Percentiles rank a stretch among this genome's conserved stretches.
phyloP scores from a whole-genome alignment of 352 stramenopile genomes.

The Elongisporangium undulatum region DNA sequence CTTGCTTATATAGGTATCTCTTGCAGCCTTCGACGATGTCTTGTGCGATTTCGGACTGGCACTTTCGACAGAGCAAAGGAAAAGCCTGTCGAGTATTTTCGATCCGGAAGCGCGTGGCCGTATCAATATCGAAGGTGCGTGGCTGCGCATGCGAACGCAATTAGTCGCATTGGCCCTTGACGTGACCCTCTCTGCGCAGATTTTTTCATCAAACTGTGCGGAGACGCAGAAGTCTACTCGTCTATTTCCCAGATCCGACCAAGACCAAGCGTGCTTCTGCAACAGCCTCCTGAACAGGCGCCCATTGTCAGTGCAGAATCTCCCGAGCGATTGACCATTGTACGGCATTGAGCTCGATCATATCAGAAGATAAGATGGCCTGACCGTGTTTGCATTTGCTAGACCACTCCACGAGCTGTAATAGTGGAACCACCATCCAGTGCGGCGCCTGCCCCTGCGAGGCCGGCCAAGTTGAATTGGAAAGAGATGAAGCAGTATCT shows the following conservation, averaged over 20 bases:
- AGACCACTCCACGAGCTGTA: constrained; percentile 16
- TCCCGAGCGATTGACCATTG: constrained; percentile 5
- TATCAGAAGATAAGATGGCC: not conserved
- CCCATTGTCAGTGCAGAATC: constrained; percentile 3
- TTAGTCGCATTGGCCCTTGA: too few species aligned
- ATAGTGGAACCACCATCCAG: constrained; percentile 10
- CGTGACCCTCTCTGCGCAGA: constrained; percentile 19
- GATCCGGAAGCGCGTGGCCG: constrained; percentile 47
- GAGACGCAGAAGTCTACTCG: constrained; percentile 52
- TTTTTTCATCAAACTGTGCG: constrained; percentile 74
- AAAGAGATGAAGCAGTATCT: constrained; percentile 77
- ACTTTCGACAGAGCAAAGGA: constrained; percentile 32
- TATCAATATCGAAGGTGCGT: constrained; percentile 68
- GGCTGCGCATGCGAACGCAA: not conserved
- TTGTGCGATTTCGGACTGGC: constrained; percentile 60
- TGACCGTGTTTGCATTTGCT: not conserved
- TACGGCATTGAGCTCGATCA: not conserved
- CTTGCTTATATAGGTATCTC: constrained; percentile 32
- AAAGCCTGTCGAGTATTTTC: constrained; percentile 38
- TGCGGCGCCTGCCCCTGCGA: constrained; percentile 23
- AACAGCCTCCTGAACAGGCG: constrained; percentile 1
- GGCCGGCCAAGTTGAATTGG: constrained; percentile 52
- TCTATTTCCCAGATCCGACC: constrained; percentile 14
- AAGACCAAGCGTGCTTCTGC: constrained; percentile 3
- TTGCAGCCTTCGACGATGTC: constrained; percentile 68